A percentile compares a stretch with the other conserved stretches of the same genome.
phyloP scores from a whole-genome alignment of 192 early-diverging fungal genomes.

The Helicostylum pulchrum region DNA sequence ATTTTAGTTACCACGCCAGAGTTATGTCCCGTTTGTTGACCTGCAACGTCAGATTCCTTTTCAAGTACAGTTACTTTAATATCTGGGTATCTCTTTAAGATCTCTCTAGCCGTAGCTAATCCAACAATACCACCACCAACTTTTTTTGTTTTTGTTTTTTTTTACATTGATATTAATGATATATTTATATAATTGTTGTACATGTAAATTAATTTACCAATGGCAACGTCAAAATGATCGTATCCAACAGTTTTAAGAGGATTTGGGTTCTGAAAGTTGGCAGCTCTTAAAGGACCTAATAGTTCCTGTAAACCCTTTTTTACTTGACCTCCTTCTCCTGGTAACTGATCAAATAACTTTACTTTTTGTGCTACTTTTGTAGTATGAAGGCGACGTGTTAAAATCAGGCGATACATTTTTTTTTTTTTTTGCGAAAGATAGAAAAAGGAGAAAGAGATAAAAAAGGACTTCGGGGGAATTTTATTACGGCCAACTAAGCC shows the following conservation, averaged over 20 bases:
- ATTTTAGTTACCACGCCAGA: conserved; percentile 25
- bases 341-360: conserved; percentile 22
- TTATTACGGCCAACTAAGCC: not conserved
- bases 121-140: conserved; percentile 39
- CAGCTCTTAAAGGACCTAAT: conserved; percentile 22
- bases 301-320: conserved; percentile 25
- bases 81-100: conserved; percentile 21
- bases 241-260: conserved; percentile 12
- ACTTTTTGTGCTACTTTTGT: not conserved
- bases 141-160: not conserved
- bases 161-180: not conserved
- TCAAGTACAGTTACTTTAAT: conserved; percentile 32
- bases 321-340: conserved; percentile 21
- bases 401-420: too few relatives aligned
- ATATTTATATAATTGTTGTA: not conserved
- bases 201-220: conserved; percentile 17
- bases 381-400: not conserved
- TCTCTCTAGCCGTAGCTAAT: conserved; percentile 36
- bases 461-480: not conserved
- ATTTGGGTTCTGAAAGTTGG: conserved; percentile 15
- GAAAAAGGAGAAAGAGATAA: conserved; percentile 1
- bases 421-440: not conserved
- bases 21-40: conserved; percentile 37
- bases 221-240: conserved; percentile 31
- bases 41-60: conserved; percentile 34